phyloP scores from a whole-genome alignment of 78 protist species.

The Cavenderia fasciculata region DNA sequence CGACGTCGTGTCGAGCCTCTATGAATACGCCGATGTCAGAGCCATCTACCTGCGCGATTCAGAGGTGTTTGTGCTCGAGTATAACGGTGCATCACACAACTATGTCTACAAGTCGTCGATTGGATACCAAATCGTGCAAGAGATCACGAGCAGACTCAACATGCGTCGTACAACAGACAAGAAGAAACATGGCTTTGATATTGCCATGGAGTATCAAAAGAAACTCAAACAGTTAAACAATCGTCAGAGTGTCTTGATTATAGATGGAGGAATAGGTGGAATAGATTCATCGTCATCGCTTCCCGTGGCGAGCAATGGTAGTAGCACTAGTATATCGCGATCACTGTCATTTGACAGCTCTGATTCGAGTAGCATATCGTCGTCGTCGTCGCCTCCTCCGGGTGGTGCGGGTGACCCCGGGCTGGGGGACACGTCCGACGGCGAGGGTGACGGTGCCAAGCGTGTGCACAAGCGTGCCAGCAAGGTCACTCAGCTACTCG shows the following conservation, averaged over 20 bases:
- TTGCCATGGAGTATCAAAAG: slow-evolving; percentile 66
- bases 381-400: slow-evolving; percentile 4
- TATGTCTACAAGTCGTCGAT: slow-evolving; percentile 41
- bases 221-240: too few relatives aligned
- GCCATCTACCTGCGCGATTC: slow-evolving; percentile 46
- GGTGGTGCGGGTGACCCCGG: not conserved
- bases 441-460: not conserved
- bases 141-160: slow-evolving; percentile 23
- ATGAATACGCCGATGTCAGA: slow-evolving; percentile 27
- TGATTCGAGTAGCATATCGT: not conserved
- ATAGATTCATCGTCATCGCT: too few relatives aligned
- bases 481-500: slow-evolving; percentile 51
- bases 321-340: slow-evolving; percentile 14
- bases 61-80: slow-evolving; percentile 65
- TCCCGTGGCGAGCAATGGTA: too few relatives aligned
- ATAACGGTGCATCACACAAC: slow-evolving; percentile 41
- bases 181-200: slow-evolving; percentile 40
- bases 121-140: slow-evolving; percentile 74
- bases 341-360: slow-evolving; percentile 53
- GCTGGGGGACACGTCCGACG: not conserved
- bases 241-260: too few relatives aligned
- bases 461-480: slow-evolving; percentile 33
- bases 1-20: slow-evolving; percentile 43
- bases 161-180: slow-evolving; percentile 45
- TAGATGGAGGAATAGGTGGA: too few relatives aligned